Evolutionary conservation across 2,329 filamentous ascomycete genomes (phyloP), one percentile per base, ranked within the genome.

Genomic region (Teratosphaeria epicoccoides): DNA sequence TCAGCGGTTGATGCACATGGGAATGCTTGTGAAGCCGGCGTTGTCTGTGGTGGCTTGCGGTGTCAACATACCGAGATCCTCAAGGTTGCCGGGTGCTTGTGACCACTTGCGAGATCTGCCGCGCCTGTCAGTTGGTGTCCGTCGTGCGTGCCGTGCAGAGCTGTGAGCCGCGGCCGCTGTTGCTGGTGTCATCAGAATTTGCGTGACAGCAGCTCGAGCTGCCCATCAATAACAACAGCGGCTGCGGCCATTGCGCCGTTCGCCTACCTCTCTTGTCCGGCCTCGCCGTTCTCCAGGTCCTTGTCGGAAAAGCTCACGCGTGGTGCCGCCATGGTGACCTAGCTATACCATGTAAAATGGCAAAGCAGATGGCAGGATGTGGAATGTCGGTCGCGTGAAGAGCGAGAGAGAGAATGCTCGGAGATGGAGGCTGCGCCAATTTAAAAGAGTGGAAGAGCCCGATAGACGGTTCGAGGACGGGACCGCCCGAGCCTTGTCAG

Each of bases 221-320:
- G 24, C 11, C 6, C 14, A 28, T 9, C 46, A 47, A 20, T 24
- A 47, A 20, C 46, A 22, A 22, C 12, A 14, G 26, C 17, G 44
- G 24, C 26, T 24, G 43, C 43, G 23, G 43, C 43, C 14, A 17
- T 26, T 12, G 17, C 4, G 23, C 14, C 17, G 45, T 47, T 54
- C 53, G 51, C 61, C 24, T 51, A 59, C 56, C 57, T 59, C 52
- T 61, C 61, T 49, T 56, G 59, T 47, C 59, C 63, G 47, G 62
- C 60, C 56, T 59, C 64, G 51, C 66, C 65, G 56, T 67, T 68
- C 61, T 69, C 66, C 52, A 67, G 54, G 60, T 68, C 66, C 63
- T 68, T 68, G 57, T 69, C 66, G 58, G 61, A 63, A 60, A 68
- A 68, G 63, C 66, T 66, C 55, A 68, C 67, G 53, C 67, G 65